Base-by-base conservation (phyloP, 371 early-diverging fungal genomes). In the Chytridium lagenaria region DNA sequence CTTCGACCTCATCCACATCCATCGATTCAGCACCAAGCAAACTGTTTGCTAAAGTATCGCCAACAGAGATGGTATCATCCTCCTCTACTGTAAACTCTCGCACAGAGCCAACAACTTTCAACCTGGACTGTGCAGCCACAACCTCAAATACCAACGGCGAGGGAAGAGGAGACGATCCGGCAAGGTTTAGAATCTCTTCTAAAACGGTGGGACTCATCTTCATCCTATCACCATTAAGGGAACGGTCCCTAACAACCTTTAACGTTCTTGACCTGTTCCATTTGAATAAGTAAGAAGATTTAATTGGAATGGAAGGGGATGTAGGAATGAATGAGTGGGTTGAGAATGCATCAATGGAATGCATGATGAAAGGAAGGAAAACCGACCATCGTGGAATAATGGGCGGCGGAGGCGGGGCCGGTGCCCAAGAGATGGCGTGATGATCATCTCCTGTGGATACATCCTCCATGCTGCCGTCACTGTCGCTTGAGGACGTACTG, bases 61-160 rank as follows among this genome's bases (percentile, higher is more conserved):
- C 91, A 16, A 94, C 55, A 15, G 86, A 85, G 0, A 88, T 84
- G 0, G 69, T 78, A 1, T 79, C 15, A 5, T 38, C 83, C 10
- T 85, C 85, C 30, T 81, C 82, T 1, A 87, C 80, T 36, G 90
- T 90, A 74, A 94, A 94, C 74, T 93, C 94, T 39, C 90, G 86
- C 59, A 94, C 95, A n/a, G 92, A 91, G 49, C 89, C 89, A 69
- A 89, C 86, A 50, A 87, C 83, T 28, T 10, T 61, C 5, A 50
- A 31, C 38, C 34, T 34, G 2, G 28, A 30, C 16, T 19, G 10
- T 2, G 26, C 22, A 19, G 52, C 1, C 2, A 50, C 36, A 1
- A 76, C 5, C 59, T 68, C 37, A 72, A 76, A 59, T 78, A 73
- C 49, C 64, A 75, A 22, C 75, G 77, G 36, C 15, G 59, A 69